These are phyloP conservation scores for Bipolaris sorokiniana DNA, from an alignment of 2,329 filamentous ascomycete genomes.

Conservation along the genomic window DNA sequence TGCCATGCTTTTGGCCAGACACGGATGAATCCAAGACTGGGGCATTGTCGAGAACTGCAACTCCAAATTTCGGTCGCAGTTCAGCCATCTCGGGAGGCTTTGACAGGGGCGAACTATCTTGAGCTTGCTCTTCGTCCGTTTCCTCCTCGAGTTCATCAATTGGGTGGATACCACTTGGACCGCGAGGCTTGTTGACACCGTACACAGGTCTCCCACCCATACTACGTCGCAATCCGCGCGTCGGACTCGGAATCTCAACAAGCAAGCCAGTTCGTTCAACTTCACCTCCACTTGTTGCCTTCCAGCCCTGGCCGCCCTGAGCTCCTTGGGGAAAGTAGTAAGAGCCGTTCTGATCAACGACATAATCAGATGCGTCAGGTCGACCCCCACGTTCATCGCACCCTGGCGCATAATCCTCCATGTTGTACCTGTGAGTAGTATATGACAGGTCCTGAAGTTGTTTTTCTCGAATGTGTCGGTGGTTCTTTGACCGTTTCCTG, in stretches of 20 bases:
- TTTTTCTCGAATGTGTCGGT: slow-evolving; percentile 58
- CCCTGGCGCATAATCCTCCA: slow-evolving; percentile 46
- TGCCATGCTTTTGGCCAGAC: slow-evolving; percentile 45
- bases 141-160: slow-evolving; percentile 69
- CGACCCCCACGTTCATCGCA: slow-evolving; percentile 50
- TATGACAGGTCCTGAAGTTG: slow-evolving; percentile 61
- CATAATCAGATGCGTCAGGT: slow-evolving; percentile 47
- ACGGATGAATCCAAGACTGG: slow-evolving; percentile 52
- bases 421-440: slow-evolving; percentile 55
- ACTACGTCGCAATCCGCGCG: slow-evolving; percentile 54
- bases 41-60: slow-evolving; percentile 37
- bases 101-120: slow-evolving; percentile 24
- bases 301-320: slow-evolving; percentile 42
- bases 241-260: slow-evolving; percentile 57
- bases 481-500: slow-evolving; percentile 48
- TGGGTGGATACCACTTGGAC: slow-evolving; percentile 64
- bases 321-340: slow-evolving; percentile 36
- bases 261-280: slow-evolving; percentile 56
- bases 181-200: slow-evolving; percentile 57
- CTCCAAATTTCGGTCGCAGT: slow-evolving; percentile 18
- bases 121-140: slow-evolving; percentile 25
- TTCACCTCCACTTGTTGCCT: slow-evolving; percentile 38
- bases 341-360: slow-evolving; percentile 32
- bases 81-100: slow-evolving; percentile 37
- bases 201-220: slow-evolving; percentile 49